Percentiles rank a stretch among this genome's conserved stretches.
phyloP scores from a whole-genome alignment of 495 filamentous ascomycete genomes.

The Annulohypoxylon bovei region DNA sequence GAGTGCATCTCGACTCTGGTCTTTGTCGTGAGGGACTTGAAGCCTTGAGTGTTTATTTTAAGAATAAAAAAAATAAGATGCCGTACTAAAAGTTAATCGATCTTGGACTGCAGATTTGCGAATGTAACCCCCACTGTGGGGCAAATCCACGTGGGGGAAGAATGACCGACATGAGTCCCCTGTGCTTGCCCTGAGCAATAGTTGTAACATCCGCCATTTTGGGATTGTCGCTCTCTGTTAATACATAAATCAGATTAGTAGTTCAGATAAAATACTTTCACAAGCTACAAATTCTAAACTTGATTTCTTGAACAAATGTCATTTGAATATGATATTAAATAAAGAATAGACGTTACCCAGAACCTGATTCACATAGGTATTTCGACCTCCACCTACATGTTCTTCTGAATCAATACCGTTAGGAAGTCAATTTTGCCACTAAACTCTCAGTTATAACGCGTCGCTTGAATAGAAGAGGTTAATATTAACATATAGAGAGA shows the following conservation, averaged over 20 bases:
- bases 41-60: background rate
- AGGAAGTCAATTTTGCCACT: background rate
- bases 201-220: no score
- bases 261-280: no score
- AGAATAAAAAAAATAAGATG: background rate
- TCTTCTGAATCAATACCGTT: no score
- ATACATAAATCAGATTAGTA: no score
- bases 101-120: conserved; percentile 8
- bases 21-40: conserved; percentile 8
- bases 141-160: conserved; percentile 4
- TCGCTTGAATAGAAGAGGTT: background rate
- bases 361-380: no score
- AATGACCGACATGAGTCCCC: background rate
- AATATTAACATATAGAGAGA: background rate
- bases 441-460: background rate
- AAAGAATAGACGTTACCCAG: no score
- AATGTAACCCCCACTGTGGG: conserved; percentile 17
- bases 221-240: no score
- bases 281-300: no score
- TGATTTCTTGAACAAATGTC: no score
- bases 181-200: background rate
- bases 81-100: background rate
- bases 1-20: conserved; percentile 42
- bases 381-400: no score
- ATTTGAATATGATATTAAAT: no score